Evolutionary conservation across 345 rosid genomes (phyloP), one percentile per base, ranked within the genome.

Genomic region (Bruguiera gymnorhiza): DNA sequence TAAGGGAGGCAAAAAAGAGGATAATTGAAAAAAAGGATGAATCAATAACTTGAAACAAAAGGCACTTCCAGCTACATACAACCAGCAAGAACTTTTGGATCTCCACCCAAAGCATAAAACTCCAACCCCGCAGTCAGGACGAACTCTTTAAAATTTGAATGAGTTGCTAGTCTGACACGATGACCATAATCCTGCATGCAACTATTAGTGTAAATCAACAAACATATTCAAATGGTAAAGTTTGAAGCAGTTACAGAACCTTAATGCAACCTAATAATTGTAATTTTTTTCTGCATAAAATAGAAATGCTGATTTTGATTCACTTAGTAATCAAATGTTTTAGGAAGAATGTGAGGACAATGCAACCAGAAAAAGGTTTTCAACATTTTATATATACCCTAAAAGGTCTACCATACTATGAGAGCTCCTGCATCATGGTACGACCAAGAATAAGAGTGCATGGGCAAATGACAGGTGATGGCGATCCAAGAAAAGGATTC

Each of bases 151-250:
- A 96, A 96, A 84, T 96, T 96, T 73, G 91, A 86, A 86, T 96
- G 99, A 69, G 97, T 96, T 51, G 99, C 99, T 75, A 96, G 82
- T 83, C 99, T 92, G 79, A 96, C 99, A 61, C 99, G 90, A 89
- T 96, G 99, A 31, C 99, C 99, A 80, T 88, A 89, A 73, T 96
- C 98, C 99, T 96, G 89, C 94, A 83, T 30, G 62, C 34, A 75
- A 46, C 74, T 63, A 65, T 72, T 51, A 65, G 56, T 6, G 36
- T 62, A 36, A 65, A 53, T 11, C 51, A 55, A 56, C 26, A 18
- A 8, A 54, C 71, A 70, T 23, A 36, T 36, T 61, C 46, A 61
- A 37, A 56, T 11, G 48, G 20, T 53, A n/a, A 31, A 62, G 37
- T 18, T 46, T 3, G 32, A 54, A 62, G 21, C 60, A 62, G 15